Percentiles rank a stretch among this genome's conserved stretches.
Conservation (phyloP, 768 basidiomycete genomes). For the Fistulinella prunicolor region DNA sequence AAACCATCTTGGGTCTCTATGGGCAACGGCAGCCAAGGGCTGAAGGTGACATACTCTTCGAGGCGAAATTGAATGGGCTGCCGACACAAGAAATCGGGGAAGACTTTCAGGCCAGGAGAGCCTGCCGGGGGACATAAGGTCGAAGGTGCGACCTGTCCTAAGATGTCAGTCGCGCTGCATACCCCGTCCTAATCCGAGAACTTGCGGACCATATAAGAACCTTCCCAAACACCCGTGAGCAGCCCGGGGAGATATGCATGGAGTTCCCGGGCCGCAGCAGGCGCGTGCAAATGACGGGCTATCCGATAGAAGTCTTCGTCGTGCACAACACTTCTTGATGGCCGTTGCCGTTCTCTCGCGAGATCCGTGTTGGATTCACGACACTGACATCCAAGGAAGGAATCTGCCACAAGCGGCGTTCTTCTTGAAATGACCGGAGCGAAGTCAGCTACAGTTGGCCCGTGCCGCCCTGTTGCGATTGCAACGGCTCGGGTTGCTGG, state of each 20-base stretch:
- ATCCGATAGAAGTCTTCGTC: conserved; percentile 40
- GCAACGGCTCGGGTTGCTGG: conserved; percentile 48
- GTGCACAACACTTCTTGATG: conserved; percentile 32
- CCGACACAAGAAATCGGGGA: conserved; percentile 40
- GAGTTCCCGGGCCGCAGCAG: conserved; percentile 23
- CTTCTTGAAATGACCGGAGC: conserved; percentile 37
- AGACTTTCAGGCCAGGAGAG: conserved; percentile 5
- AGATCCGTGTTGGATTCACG: conserved; percentile 33
- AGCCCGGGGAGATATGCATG: conserved; percentile 41
- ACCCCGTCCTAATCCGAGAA: conserved; percentile 15
- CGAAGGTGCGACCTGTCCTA: conserved; percentile 27
- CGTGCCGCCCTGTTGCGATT: conserved; percentile 40
- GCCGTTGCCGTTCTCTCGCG: conserved; percentile 30
- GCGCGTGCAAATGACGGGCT: conserved; percentile 14
- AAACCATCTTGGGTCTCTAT: conserved; percentile 18
- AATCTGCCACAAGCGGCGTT: conserved; percentile 52
- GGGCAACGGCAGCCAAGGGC: conserved; percentile 36
- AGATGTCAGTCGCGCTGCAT: conserved; percentile 15
- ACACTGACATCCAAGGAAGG: conserved; percentile 25
- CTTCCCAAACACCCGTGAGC: conserved; percentile 60
- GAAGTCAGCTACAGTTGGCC: conserved; percentile 57
- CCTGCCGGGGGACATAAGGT: conserved; percentile 15
- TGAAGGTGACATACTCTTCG: conserved; percentile 43
- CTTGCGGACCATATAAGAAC: conserved; percentile 51
- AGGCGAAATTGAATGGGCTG: conserved; percentile 51